Evolutionary conservation across 2,329 filamentous ascomycete genomes (phyloP).

Genomic region (Ascochyta viciae-villosae): DNA sequence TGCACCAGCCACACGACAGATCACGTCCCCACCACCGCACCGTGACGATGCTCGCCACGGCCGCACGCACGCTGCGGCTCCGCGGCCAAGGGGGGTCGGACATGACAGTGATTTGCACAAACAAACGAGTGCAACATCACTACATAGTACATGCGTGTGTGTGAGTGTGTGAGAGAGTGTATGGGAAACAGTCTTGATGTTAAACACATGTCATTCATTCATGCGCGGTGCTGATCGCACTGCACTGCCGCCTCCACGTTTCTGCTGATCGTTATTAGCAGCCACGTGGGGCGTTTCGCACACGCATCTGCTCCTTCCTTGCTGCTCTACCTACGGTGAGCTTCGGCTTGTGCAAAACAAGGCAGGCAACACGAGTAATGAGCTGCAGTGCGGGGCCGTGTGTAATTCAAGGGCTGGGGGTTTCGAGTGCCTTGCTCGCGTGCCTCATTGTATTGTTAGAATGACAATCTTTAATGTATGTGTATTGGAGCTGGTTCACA

Average conservation of each 20-base stretch:
- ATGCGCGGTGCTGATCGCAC: slow-evolving; percentile 1
- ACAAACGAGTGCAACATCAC: no score
- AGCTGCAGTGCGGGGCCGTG: neutral
- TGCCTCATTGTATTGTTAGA: neutral
- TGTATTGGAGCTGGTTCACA: neutral
- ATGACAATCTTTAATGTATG: no score
- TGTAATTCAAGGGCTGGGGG: neutral
- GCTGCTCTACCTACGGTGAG: neutral
- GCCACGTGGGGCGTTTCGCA: slow-evolving; percentile 10
- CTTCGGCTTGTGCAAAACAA: slow-evolving; percentile 2
- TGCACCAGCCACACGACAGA: slow-evolving; percentile 10
- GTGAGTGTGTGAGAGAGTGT: neutral
- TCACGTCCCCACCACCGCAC: neutral
- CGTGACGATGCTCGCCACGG: neutral
- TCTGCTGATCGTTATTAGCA: slow-evolving; percentile 12
- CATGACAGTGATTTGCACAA: no score
- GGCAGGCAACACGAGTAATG: neutral
- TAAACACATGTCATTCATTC: slow-evolving; percentile 6
- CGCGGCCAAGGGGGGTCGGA: no score
- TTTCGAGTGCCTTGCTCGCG: neutral
- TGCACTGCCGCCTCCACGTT: slow-evolving; percentile 3
- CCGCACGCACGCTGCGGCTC: no score
- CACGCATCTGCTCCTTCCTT: no score
- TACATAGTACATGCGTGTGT: neutral
- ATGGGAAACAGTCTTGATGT: neutral